Percentiles rank a stretch among this genome's conserved stretches.
Evolutionary conservation across 306 rosid species (phyloP).

Genomic region (Cotoneaster glaucophyllus): DNA sequence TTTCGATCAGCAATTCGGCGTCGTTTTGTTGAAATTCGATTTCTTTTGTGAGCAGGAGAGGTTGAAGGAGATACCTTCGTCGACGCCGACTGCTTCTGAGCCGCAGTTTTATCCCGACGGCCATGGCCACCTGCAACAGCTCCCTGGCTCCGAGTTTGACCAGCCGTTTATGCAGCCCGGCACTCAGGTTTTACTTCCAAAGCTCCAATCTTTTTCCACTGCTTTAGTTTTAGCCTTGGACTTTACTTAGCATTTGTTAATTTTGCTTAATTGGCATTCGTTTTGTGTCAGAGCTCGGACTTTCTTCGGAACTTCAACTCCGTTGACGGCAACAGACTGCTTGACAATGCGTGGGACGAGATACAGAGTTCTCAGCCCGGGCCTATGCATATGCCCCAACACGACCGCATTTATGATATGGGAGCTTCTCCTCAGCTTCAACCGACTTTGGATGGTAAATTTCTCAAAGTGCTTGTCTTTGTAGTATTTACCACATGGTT

Average conservation of each 20-base stretch:
- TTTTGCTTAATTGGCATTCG: neutral
- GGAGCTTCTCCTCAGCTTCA: slow-evolving; percentile 38
- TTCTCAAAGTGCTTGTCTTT: neutral
- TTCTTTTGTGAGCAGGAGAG: slow-evolving; percentile 45
- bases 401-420: slow-evolving; percentile 26
- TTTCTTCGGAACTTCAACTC: slow-evolving; percentile 67
- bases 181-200: slow-evolving; percentile 44
- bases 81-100: slow-evolving; percentile 40
- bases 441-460: slow-evolving; percentile 60
- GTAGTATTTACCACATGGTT: neutral
- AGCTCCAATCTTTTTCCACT: neutral
- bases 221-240: neutral
- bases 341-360: slow-evolving; percentile 85
- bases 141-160: slow-evolving; percentile 72
- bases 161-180: slow-evolving; percentile 49
- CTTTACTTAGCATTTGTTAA: neutral
- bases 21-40: neutral
- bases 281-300: slow-evolving; percentile 48
- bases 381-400: slow-evolving; percentile 23
- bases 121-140: slow-evolving; percentile 19
- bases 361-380: slow-evolving; percentile 37
- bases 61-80: slow-evolving; percentile 76
- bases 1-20: neutral
- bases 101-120: slow-evolving; percentile 33
- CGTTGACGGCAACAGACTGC: slow-evolving; percentile 41